Evolutionary conservation across 306 rosid species (phyloP).

Genomic region (Sesbania bispinosa): DNA sequence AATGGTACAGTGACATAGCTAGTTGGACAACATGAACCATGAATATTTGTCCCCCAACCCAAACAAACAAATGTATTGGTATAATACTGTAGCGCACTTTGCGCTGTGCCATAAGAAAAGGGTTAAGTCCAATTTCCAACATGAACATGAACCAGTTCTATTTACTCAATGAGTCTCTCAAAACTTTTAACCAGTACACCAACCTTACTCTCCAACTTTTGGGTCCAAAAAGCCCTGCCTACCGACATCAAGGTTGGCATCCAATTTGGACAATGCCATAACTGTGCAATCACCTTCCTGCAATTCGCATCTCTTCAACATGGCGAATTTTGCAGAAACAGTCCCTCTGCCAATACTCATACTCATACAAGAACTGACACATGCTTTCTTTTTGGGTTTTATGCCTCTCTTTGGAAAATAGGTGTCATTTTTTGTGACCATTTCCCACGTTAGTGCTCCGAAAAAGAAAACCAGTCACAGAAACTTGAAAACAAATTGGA

Average conservation of each 20-base stretch:
- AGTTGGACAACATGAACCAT: slow-evolving; percentile 9
- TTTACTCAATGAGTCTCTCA: neutral
- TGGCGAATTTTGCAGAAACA: neutral
- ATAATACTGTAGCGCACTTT: neutral
- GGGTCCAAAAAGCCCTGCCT: slow-evolving; percentile 20
- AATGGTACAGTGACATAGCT: neutral
- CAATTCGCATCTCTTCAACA: neutral
- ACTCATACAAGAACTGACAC: neutral
- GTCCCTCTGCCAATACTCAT: too few relatives aligned
- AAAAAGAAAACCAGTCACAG: neutral
- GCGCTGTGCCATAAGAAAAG: neutral
- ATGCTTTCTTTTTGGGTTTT: neutral
- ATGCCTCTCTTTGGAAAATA: neutral
- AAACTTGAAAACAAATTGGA: neutral
- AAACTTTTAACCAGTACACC: slow-evolving; percentile 7
- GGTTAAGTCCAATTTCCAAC: slow-evolving; percentile 19
- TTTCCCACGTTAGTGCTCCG: neutral
- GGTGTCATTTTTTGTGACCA: neutral
- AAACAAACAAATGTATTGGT: slow-evolving; percentile 1
- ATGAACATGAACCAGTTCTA: neutral
- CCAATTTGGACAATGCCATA: neutral
- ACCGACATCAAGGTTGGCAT: slow-evolving; percentile 30
- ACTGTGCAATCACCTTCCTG: neutral
- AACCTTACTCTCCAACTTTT: neutral
- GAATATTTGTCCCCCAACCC: slow-evolving; percentile 22